These are phyloP conservation scores for Parsonsia alboflavescens DNA, from an alignment of 257 asterid species.

Conservation along the genomic window DNA sequence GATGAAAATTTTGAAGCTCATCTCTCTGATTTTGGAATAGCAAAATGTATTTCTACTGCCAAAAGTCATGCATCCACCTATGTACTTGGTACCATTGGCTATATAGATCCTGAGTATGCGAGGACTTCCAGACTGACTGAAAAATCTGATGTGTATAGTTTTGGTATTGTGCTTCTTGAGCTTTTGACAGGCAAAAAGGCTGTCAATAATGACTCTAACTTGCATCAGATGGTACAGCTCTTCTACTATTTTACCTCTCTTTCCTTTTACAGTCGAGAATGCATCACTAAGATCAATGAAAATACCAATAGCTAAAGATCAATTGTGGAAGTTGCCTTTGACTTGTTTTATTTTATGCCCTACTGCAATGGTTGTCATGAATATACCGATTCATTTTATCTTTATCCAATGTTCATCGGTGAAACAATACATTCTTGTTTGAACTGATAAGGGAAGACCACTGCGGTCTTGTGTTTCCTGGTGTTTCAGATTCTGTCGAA, in stretches of 20 bases:
- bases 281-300: neutral
- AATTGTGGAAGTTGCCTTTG: neutral
- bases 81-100: constrained; percentile 94
- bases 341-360: neutral
- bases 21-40: constrained; percentile 92
- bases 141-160: constrained; percentile 92
- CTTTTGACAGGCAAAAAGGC: constrained; percentile 89
- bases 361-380: neutral
- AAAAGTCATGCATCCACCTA: constrained; percentile 85
- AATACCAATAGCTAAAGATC: neutral
- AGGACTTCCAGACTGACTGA: constrained; percentile 85
- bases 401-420: neutral
- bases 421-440: neutral
- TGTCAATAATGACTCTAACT: constrained; percentile 70
- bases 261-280: neutral
- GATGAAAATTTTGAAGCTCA: constrained; percentile 91
- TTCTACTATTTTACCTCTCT: neutral
- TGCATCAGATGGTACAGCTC: constrained; percentile 78
- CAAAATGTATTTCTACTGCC: constrained; percentile 59
- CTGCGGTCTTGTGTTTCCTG: neutral
- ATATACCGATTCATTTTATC: neutral
- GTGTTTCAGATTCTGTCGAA: constrained; percentile 60
- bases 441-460: neutral
- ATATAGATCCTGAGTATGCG: constrained; percentile 96
- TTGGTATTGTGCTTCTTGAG: constrained; percentile 91